phyloP scores from a whole-genome alignment of 2,329 filamentous ascomycete species.

The Tothia fuscella region DNA sequence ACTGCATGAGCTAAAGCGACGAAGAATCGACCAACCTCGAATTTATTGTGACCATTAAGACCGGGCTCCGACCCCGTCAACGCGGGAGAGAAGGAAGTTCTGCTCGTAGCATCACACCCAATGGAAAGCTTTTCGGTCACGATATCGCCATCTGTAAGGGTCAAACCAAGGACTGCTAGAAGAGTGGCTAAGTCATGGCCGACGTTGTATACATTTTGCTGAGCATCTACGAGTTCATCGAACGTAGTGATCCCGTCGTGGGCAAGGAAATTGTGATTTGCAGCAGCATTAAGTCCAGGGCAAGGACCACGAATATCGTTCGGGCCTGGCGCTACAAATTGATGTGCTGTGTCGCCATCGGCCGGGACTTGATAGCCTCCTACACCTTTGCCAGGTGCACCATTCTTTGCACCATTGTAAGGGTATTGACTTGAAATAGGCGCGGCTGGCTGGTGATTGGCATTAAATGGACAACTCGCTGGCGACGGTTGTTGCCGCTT shows the following conservation, averaged over 20 bases:
- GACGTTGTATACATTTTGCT: conserved; percentile 35
- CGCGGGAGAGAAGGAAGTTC: conserved; percentile 25
- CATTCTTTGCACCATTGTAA: conserved; percentile 34
- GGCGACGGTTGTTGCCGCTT: conserved; percentile 10
- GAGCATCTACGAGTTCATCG: conserved; percentile 33
- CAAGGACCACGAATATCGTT: conserved; percentile 23
- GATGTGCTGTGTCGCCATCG: conserved; percentile 26
- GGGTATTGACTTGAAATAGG: conserved; percentile 25
- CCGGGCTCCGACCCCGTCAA: conserved; percentile 29
- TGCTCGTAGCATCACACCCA: conserved; percentile 32
- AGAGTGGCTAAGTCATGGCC: conserved; percentile 30
- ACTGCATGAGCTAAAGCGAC: not conserved
- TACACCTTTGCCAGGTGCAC: conserved; percentile 27
- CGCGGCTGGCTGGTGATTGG: conserved; percentile 26
- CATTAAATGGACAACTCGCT: conserved; percentile 27
- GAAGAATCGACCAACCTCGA: too few species aligned
- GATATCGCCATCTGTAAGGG: conserved; percentile 28
- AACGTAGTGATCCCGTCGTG: conserved; percentile 19
- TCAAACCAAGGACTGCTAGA: conserved; percentile 29
- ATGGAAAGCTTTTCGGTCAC: conserved; percentile 32
- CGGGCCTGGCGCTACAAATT: conserved; percentile 24
- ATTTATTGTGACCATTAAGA: conserved; percentile 34
- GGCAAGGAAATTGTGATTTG: conserved; percentile 4
- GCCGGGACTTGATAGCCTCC: conserved; percentile 35
- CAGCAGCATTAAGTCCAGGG: conserved; percentile 6